Conservation (phyloP, 2,329 filamentous ascomycete genomes). For the Davidsoniella neocaledoniae region DNA sequence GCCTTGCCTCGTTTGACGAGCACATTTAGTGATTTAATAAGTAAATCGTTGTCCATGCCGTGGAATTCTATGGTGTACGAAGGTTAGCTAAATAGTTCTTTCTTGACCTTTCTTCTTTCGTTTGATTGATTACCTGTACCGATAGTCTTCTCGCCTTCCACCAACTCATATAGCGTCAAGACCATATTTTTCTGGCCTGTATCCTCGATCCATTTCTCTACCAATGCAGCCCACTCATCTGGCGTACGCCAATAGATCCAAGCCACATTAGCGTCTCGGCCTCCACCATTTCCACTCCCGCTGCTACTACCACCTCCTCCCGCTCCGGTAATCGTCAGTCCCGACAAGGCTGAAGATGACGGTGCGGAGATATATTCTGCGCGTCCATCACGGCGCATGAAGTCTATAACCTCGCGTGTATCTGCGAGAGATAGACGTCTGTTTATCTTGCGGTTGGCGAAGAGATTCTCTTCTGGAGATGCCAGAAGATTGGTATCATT, state of each 20-base stretch:
- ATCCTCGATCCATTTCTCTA: constrained; percentile 70
- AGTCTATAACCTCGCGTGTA: constrained; percentile 40
- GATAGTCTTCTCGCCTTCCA: constrained; percentile 65
- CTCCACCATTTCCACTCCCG: constrained; percentile 19
- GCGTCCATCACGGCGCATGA: constrained; percentile 40
- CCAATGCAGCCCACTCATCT: constrained; percentile 72
- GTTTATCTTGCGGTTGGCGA: constrained; percentile 38
- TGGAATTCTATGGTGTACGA: constrained; percentile 46
- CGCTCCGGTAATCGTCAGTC: constrained; percentile 15
- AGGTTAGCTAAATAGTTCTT: not conserved
- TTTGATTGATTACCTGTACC: constrained; percentile 38
- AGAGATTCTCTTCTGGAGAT: constrained; percentile 23
- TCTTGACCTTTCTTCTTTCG: too few relatives aligned
- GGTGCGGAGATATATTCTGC: constrained; percentile 44
- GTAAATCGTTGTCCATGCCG: constrained; percentile 69
- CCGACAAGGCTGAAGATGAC: constrained; percentile 4
- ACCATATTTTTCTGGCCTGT: constrained; percentile 82
- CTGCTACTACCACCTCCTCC: constrained; percentile 21
- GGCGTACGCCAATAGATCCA: constrained; percentile 76
- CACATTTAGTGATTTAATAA: constrained; percentile 62
- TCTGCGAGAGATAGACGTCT: constrained; percentile 34
- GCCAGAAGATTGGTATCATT: too few relatives aligned
- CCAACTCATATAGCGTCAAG: constrained; percentile 81
- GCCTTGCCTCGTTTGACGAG: constrained; percentile 83
- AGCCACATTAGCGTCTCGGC: constrained; percentile 24